These are phyloP conservation scores for Sporopachydermia quercuum DNA, from an alignment of 805 yeast species.

Conservation along the genomic window DNA sequence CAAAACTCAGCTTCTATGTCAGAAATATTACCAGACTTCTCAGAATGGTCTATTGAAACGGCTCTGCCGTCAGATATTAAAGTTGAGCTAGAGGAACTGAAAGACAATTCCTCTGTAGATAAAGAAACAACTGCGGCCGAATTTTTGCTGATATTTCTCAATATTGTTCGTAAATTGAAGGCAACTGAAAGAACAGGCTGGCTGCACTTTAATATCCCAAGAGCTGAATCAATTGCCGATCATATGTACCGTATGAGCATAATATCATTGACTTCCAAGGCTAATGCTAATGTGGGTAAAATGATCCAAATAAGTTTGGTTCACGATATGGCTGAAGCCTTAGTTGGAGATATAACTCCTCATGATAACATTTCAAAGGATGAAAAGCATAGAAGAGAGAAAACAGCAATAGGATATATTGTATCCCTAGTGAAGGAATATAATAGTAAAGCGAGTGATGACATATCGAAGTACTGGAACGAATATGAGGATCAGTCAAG, in stretches of 20 bases:
- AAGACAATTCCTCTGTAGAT: constrained; percentile 9
- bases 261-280: constrained; percentile 51
- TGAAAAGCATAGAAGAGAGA: constrained; percentile 79
- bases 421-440: constrained; percentile 48
- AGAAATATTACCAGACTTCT: constrained; percentile 6
- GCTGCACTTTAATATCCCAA: constrained; percentile 50
- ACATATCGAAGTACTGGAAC: constrained; percentile 60
- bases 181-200: constrained; percentile 85
- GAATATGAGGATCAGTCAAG: constrained; percentile 80
- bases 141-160: constrained; percentile 42
- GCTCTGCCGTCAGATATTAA: constrained; percentile 35
- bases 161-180: constrained; percentile 59
- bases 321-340: constrained; percentile 88
- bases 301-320: constrained; percentile 79
- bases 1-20: not conserved
- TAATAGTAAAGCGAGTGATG: constrained; percentile 44
- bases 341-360: constrained; percentile 94
- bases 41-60: constrained; percentile 37
- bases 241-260: constrained; percentile 94
- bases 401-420: constrained; percentile 53
- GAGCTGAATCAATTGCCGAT: constrained; percentile 70
- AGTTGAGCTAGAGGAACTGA: constrained; percentile 18
- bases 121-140: constrained; percentile 18
- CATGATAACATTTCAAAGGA: constrained; percentile 27
- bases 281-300: constrained; percentile 40